A percentile compares a stretch with the other conserved stretches of the same genome.
phyloP scores from a whole-genome alignment of 2,329 filamentous ascomycete genomes.

The Monosporascus sp. region DNA sequence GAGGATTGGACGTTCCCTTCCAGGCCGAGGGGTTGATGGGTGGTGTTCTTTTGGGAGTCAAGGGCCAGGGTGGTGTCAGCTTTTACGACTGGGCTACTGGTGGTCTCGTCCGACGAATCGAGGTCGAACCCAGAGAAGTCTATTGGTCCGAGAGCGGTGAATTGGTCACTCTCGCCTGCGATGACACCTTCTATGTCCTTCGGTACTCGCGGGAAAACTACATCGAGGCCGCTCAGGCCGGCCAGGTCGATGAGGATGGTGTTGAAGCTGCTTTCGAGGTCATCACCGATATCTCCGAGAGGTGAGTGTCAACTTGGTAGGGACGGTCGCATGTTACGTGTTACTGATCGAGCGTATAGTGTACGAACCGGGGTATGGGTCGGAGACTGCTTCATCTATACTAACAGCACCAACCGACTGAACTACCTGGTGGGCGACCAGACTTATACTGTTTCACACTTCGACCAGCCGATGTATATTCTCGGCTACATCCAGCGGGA shows the following conservation, averaged over 20 bases:
- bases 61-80: conserved; percentile 88
- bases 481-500: conserved; percentile 93
- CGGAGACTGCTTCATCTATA: conserved; percentile 98
- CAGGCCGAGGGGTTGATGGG: conserved; percentile 87
- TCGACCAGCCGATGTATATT: conserved; percentile 91
- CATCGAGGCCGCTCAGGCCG: conserved; percentile 73
- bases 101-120: conserved; percentile 83
- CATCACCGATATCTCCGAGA: conserved; percentile 91
- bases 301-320: conserved; percentile 38
- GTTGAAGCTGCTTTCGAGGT: conserved; percentile 96
- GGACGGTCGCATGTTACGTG: neutral
- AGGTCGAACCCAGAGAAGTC: conserved; percentile 67
- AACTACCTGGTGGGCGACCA: conserved; percentile 98
- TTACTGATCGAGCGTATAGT: conserved; percentile 36
- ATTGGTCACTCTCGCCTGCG: conserved; percentile 85
- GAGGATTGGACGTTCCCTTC: conserved; percentile 89
- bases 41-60: conserved; percentile 86
- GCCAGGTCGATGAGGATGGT: conserved; percentile 80
- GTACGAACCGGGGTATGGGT: conserved; percentile 97
- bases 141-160: conserved; percentile 99
- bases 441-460: conserved; percentile 95
- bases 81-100: conserved; percentile 96
- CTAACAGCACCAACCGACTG: conserved; percentile 89
- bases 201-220: conserved; percentile 89
- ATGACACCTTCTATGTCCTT: conserved; percentile 92